A percentile compares a stretch with the other conserved stretches of the same genome.
These are phyloP conservation scores for Colletotrichum magnum DNA, from an alignment of 2,329 filamentous ascomycete species.

Conservation along the genomic window DNA sequence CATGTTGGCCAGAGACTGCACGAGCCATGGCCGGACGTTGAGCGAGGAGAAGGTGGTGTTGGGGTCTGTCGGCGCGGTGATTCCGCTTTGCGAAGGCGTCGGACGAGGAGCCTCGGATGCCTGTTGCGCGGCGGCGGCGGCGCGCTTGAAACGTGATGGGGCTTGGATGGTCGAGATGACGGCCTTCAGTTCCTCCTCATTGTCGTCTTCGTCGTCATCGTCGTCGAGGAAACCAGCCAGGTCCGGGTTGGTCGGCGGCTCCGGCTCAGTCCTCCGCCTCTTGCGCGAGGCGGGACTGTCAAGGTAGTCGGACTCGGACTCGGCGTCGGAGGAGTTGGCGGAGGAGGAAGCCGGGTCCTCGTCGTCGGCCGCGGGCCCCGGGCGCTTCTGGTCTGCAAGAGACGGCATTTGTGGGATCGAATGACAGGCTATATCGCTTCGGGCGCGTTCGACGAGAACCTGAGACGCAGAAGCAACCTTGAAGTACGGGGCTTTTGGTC, in stretches of 20 bases:
- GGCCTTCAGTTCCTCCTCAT: conserved; percentile 50
- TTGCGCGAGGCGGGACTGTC: conserved; percentile 61
- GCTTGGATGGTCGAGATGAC: conserved; percentile 61
- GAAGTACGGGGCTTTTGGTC: conserved; percentile 7
- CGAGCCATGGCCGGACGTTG: conserved; percentile 87
- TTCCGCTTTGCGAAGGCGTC: conserved; percentile 46
- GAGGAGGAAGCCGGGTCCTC: conserved; percentile 28
- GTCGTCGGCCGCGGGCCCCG: conserved; percentile 24
- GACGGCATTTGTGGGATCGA: conserved; percentile 30
- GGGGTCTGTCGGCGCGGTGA: conserved; percentile 67
- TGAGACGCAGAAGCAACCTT: conserved; percentile 13
- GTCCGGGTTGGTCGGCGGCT: conserved; percentile 38
- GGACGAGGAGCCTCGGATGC: conserved; percentile 43
- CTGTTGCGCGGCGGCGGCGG: conserved; percentile 31
- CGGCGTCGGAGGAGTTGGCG: conserved; percentile 40
- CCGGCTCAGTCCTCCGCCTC: conserved; percentile 56
- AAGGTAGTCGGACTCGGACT: conserved; percentile 64
- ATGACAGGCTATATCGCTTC: conserved; percentile 6
- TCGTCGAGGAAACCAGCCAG: conserved; percentile 38
- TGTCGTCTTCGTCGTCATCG: conserved; percentile 52
- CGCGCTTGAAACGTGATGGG: conserved; percentile 64
- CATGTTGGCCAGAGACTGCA: conserved; percentile 80
- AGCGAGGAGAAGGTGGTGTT: conserved; percentile 80
- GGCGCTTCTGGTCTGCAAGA: conserved; percentile 24
- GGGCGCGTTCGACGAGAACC: background rate